Evolutionary conservation across 257 asterid species (phyloP), one percentile per base, ranked within the genome.

Genomic region (Leonotis leonurus): DNA sequence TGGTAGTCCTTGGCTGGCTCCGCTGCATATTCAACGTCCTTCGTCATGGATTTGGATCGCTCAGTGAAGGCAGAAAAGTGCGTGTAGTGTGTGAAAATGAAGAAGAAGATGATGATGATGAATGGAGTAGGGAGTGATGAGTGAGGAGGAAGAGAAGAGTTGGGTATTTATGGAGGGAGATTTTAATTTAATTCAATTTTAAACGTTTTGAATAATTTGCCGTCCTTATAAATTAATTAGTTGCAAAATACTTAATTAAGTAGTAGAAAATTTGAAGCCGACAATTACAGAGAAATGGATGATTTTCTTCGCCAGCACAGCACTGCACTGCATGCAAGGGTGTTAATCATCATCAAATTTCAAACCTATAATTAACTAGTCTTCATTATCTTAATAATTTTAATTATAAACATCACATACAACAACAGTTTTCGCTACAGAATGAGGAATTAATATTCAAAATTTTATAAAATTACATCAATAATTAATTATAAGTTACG

Each of bases 1-100:
- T 82, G 90, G 70, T 83, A 86, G 72, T 86, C 95, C 74, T 86
- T 86, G 26, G 85, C 85, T 0, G 76, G 58, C 60, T 54, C 76
- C 4, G 75, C 67, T 5, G 75, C 81, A 8, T 71, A 71, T 9
- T 79, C 91, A 0, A 76, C 80, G 73, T 84, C 87, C 50, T 83
- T 86, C 0, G 89, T 27, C 95, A 86, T 86, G 7, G 40, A n/a
- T n/a, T 3, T 50, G 27, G n/a, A n/a, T n/a, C n/a, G n/a, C n/a
- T n/a, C n/a, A n/a, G n/a, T n/a, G n/a, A n/a, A 43, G 3, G 11
- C 24, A 14, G 27, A 12, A 5, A 43, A 11, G 24, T 40, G 62
- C 5, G 44, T 21, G 59, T 20, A 26, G 44, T 27, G 68, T 20
- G 50, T 41, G 56, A 53, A 11, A 8, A 41, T 26, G 27, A 8